Conservation (phyloP, 176 grass and related monocot species). For the Oropetium thomaeum region DNA sequence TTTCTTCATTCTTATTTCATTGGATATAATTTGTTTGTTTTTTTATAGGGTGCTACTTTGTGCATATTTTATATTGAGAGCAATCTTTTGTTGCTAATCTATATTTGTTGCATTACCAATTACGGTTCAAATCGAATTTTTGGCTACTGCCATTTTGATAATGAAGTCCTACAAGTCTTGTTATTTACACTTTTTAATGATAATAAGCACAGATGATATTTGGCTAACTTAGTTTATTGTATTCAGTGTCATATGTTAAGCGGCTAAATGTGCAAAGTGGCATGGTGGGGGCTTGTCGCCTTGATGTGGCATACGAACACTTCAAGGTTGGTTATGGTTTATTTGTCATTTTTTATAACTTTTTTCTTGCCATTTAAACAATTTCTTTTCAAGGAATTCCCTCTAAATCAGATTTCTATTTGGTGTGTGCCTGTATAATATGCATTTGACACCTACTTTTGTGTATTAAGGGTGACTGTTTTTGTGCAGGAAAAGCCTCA, state of each 20-base stretch:
- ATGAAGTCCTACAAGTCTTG: background rate
- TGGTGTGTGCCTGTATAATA: background rate
- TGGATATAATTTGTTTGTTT: background rate
- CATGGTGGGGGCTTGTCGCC: constrained; percentile 94
- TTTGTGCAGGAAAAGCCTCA: constrained; percentile 90
- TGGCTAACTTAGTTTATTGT: constrained; percentile 35
- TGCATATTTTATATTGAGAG: background rate
- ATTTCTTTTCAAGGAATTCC: background rate
- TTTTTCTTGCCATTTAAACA: background rate
- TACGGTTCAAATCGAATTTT: background rate
- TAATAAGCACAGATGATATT: background rate
- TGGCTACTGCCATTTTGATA: background rate
- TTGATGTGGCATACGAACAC: constrained; percentile 94
- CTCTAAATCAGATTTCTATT: background rate
- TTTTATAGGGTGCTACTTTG: background rate
- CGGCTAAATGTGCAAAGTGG: constrained; percentile 81
- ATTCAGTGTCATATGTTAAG: constrained; percentile 87
- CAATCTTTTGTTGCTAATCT: background rate
- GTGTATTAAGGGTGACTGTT: constrained; percentile 2
- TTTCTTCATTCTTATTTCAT: background rate
- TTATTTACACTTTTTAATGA: background rate
- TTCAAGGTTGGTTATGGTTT: constrained; percentile 65
- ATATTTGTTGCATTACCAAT: background rate
- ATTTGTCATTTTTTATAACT: background rate
- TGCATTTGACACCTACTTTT: background rate